phyloP scores from a whole-genome alignment of 768 basidiomycete species.

The Lepiota brunneoincarnata region DNA sequence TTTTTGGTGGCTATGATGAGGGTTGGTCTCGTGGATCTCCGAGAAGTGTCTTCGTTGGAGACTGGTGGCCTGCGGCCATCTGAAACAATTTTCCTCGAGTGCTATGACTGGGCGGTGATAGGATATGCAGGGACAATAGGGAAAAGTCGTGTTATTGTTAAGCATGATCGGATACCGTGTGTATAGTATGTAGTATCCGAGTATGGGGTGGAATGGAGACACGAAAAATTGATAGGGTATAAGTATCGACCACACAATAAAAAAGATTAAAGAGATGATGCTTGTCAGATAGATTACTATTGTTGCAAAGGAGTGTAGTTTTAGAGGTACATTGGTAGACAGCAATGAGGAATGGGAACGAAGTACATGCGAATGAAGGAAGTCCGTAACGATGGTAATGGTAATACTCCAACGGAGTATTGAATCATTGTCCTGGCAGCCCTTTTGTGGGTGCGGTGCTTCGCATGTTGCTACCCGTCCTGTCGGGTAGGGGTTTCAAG shows the following conservation, averaged over 20 bases:
- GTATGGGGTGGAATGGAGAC: not conserved
- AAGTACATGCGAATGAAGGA: not conserved
- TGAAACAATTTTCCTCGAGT: no score
- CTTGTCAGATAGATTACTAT: not conserved
- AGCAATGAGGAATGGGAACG: not conserved
- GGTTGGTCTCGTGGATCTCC: no score
- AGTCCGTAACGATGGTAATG: conserved; percentile 4
- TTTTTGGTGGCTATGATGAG: not conserved
- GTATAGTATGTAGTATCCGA: not conserved
- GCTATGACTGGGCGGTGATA: no score
- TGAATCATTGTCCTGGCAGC: no score
- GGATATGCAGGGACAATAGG: no score
- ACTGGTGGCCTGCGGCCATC: no score
- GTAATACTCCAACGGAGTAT: no score
- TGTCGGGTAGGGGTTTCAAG: not conserved
- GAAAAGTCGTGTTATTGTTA: no score
- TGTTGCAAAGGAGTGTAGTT: conserved; percentile 8
- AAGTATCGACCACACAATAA: not conserved
- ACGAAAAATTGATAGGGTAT: not conserved
- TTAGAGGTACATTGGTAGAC: conserved; percentile 10
- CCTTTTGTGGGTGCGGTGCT: not conserved
- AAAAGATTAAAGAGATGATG: not conserved
- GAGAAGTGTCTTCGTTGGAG: no score
- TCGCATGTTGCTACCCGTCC: not conserved
- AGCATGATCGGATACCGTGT: not conserved